Base-by-base conservation (phyloP, 1,284 basidiomycete genomes). In the Moniliophthora roreri region DNA sequence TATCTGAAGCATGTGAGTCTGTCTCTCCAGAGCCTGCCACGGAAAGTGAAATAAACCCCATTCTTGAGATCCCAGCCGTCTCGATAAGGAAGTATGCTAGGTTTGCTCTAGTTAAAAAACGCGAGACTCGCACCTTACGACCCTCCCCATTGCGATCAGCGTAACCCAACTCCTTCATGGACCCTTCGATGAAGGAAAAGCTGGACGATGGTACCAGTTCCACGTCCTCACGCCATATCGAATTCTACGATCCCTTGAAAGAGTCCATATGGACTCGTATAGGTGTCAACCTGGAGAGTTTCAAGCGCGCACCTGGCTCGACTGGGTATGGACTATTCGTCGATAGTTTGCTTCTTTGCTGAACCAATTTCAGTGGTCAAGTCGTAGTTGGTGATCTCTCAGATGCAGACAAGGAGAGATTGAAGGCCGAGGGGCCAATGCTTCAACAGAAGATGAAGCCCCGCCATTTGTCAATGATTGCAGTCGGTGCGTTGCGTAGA, bases 391-490 rank as follows among this genome's bases (percentile, higher is more conserved):
- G 73, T 44, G 58, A 55, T 21, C 42, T 60, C 28, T 68, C 69
- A 62, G 60, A 69, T 24, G 59, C 63, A 28, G 69, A 74, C 54
- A 26, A 68, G 4, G 69, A 72, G 52, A 62, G 60, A 13, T 37
- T 71, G 38, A 58, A 66, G 52, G 72, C 69, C 24, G 72, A 75
- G 37, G 67, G 68, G 26, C 74, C 73, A n/a, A 71, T 75, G 69
- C 62, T 76, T 32, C 74, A 75, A 56, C 72, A 73, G 56, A 73
- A 74, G 62, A 73, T 76, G 72, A 75, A 75, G 66, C 71, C 72
- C 15, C 62, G 74, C 23, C 74, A 76, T 66, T 53, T 76, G 46
- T 59, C 67, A 49, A 75, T 76, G 74, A 75, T 76, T 61, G 73
- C 74, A 51, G 73, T 76, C 45, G 74, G 73, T 72, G 28, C 53